phyloP scores from a whole-genome alignment of 805 yeast genomes.

The Candida xyloterini region DNA sequence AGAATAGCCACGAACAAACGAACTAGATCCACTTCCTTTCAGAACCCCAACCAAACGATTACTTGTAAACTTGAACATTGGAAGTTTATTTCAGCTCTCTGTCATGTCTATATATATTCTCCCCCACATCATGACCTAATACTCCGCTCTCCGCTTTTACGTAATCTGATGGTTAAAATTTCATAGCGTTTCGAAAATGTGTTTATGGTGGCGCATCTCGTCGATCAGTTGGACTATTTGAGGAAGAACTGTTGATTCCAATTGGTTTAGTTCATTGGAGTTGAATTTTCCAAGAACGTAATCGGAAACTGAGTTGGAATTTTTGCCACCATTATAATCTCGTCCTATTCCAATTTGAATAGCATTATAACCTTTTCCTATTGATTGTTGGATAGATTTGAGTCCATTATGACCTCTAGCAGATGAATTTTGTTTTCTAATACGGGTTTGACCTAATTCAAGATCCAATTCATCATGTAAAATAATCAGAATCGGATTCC shows the following conservation, averaged over 20 bases:
- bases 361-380: constrained; percentile 57
- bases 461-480: constrained; percentile 78
- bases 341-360: constrained; percentile 78
- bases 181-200: constrained; percentile 26
- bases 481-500: constrained; percentile 47
- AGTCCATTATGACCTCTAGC: constrained; percentile 87
- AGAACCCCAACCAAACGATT: not conserved
- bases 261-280: constrained; percentile 39
- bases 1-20: constrained; percentile 8
- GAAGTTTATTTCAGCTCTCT: not conserved
- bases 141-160: constrained; percentile 9
- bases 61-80: constrained; percentile 3
- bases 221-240: constrained; percentile 38
- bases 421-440: constrained; percentile 57
- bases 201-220: constrained; percentile 30
- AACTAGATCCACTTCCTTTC: not conserved
- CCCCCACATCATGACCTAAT: constrained; percentile 9
- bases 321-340: constrained; percentile 43
- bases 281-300: constrained; percentile 62
- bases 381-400: constrained; percentile 46
- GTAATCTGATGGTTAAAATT: constrained; percentile 1
- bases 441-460: constrained; percentile 61
- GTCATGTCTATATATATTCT: constrained; percentile 1
- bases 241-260: constrained; percentile 42
- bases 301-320: constrained; percentile 44